phyloP scores from a whole-genome alignment of 2,329 filamentous ascomycete species.

The Colletotrichum lentis region DNA sequence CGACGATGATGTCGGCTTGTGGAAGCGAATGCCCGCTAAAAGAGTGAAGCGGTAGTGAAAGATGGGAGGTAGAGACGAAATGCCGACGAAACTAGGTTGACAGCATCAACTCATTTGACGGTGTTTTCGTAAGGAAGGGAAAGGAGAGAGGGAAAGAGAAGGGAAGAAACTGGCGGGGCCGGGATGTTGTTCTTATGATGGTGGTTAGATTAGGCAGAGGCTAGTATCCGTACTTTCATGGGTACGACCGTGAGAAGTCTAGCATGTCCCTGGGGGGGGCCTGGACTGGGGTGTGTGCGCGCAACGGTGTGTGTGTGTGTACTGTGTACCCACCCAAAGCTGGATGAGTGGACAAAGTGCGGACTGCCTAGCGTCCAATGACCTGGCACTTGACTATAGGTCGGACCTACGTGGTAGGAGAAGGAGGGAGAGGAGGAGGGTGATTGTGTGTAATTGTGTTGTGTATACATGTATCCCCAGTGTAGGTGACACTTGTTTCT shows the following conservation, averaged over 20 bases:
- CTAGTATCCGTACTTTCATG: constrained; percentile 36
- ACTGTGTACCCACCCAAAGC: constrained; percentile 23
- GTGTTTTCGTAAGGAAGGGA: constrained; percentile 53
- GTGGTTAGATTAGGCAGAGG: constrained; percentile 33
- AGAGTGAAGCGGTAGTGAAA: constrained; percentile 79
- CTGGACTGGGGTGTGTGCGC: constrained; percentile 31
- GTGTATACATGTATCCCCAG: constrained; percentile 5
- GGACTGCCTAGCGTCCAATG: constrained; percentile 16
- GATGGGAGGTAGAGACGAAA: constrained; percentile 54
- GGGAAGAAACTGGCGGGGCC: constrained; percentile 48
- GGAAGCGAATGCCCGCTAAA: constrained; percentile 83
- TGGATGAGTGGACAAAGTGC: constrained; percentile 29
- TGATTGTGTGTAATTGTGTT: constrained; percentile 8
- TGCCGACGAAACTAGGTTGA: constrained; percentile 63
- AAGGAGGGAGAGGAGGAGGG: background rate
- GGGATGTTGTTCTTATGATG: constrained; percentile 54
- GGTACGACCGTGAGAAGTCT: constrained; percentile 30
- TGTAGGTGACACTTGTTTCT: constrained; percentile 35
- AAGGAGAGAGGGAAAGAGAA: constrained; percentile 47
- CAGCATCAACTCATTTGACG: constrained; percentile 60
- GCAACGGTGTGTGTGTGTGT: constrained; percentile 34
- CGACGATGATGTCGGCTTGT: constrained; percentile 39
- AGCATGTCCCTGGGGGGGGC: constrained; percentile 21
- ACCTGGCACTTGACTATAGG: constrained; percentile 8
- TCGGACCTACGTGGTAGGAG: no score